phyloP scores from a whole-genome alignment of 179 eudicot genomes.

The Silene vulgaris region DNA sequence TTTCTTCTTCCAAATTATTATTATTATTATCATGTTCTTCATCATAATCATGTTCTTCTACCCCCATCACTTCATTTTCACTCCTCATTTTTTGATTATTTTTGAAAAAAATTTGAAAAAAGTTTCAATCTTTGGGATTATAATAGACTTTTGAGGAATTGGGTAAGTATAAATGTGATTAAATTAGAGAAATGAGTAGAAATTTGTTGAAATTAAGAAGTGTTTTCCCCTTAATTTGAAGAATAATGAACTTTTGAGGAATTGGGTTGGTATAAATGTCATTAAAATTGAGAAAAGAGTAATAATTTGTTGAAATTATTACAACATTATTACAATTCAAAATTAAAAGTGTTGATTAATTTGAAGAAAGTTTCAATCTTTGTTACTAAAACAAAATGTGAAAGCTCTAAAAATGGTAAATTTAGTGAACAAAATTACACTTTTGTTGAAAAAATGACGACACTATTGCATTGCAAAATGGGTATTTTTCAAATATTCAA shows the following conservation, averaged over 20 bases:
- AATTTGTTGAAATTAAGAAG: neutral
- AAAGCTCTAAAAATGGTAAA: neutral
- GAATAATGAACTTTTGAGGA: too few species aligned
- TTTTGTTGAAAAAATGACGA: neutral
- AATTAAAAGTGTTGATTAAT: neutral
- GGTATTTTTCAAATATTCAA: neutral
- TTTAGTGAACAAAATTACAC: neutral
- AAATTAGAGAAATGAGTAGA: neutral
- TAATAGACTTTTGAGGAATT: too few species aligned
- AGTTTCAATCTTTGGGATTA: conserved; percentile 10
- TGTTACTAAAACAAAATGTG: neutral
- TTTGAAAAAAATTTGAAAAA: conserved; percentile 1
- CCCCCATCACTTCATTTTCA: conserved; percentile 19
- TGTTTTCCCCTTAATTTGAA: neutral
- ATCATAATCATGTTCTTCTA: conserved; percentile 20
- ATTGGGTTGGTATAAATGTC: neutral
- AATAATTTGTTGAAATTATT: neutral
- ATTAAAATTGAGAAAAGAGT: neutral
- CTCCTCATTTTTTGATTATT: conserved; percentile 18
- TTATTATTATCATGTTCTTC: conserved; percentile 15
- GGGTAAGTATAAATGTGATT: neutral
- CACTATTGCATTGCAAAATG: neutral
- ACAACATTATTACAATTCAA: neutral
- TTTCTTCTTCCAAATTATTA: conserved; percentile 20
- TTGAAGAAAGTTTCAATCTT: conserved; percentile 6